Percentiles rank a stretch among this genome's conserved stretches.
phyloP scores from a whole-genome alignment of 2,329 filamentous ascomycete genomes.

The Sporothrix brasiliensis region DNA sequence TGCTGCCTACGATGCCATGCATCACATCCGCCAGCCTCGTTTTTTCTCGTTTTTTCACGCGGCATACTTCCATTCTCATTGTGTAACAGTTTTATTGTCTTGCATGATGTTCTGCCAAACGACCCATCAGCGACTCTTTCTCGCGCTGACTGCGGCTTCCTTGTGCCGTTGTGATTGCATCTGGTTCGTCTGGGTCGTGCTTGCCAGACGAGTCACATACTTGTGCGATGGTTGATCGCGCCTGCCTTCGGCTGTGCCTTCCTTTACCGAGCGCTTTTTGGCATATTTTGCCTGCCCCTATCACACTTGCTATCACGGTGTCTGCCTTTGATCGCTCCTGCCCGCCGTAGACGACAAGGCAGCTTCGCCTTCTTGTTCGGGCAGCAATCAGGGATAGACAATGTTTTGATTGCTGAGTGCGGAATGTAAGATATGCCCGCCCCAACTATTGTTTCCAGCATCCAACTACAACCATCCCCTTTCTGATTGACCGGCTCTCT shows the following conservation, averaged over 20 bases:
- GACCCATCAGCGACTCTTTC: not conserved
- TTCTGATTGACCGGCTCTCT: not conserved
- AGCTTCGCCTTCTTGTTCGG: constrained; percentile 15
- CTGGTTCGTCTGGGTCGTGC: not conserved
- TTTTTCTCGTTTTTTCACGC: not conserved
- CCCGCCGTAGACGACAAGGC: not conserved
- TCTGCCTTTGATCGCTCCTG: constrained; percentile 1
- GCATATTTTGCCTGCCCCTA: not conserved
- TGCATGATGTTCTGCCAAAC: not conserved
- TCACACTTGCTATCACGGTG: not conserved
- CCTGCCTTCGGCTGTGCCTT: constrained; percentile 4
- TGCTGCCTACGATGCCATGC: not conserved
- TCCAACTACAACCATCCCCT: not conserved
- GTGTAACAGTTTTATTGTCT: not conserved
- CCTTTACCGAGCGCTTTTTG: not conserved
- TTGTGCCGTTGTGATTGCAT: not conserved
- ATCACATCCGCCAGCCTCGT: not conserved
- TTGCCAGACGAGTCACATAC: not conserved
- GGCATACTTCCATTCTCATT: not conserved
- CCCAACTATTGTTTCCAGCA: not conserved
- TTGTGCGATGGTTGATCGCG: not conserved
- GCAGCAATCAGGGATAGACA: not conserved
- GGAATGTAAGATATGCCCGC: not conserved
- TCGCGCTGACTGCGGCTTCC: not conserved
- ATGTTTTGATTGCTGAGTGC: not conserved